Evolutionary conservation across 176 grass and related monocot genomes (phyloP).

Genomic region (Zoysia pacifica): DNA sequence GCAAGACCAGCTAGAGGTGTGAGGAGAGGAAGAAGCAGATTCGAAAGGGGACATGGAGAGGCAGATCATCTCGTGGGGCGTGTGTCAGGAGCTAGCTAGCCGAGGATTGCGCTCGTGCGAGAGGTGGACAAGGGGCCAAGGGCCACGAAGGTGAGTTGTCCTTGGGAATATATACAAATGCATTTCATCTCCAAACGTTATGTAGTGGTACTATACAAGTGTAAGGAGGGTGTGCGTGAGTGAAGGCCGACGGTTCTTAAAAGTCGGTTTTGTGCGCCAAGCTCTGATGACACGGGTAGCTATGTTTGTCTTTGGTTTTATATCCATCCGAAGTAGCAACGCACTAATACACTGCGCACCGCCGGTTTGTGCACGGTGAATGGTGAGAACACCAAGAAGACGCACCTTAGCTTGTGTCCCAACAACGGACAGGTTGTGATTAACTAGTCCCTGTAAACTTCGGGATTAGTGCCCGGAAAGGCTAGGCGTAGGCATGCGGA

Average conservation of each 20-base stretch:
- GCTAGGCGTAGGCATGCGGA: background rate
- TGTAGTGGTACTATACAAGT: slow-evolving; percentile 4
- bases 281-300: no score
- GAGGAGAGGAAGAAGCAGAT: background rate
- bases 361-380: background rate
- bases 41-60: background rate
- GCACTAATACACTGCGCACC: background rate
- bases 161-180: slow-evolving; percentile 53
- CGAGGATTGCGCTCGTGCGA: slow-evolving; percentile 3
- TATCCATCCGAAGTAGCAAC: background rate
- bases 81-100: background rate
- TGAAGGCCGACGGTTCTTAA: slow-evolving; percentile 46
- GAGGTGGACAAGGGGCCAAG: slow-evolving; percentile 2
- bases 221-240: slow-evolving; percentile 30
- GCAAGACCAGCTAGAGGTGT: background rate
- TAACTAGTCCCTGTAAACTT: background rate
- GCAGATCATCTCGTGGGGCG: slow-evolving; percentile 20
- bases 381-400: slow-evolving; percentile 29
- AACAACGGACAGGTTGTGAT: slow-evolving; percentile 20
- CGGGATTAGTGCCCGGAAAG: slow-evolving; percentile 28
- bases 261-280: slow-evolving; percentile 20
- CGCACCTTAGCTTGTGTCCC: slow-evolving; percentile 18
- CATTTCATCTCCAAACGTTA: no score
- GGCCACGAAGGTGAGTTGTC: background rate
- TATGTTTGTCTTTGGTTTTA: background rate